These are phyloP conservation scores for Huiozyma sinensis DNA, from an alignment of 805 yeast genomes.

Conservation along the genomic window DNA sequence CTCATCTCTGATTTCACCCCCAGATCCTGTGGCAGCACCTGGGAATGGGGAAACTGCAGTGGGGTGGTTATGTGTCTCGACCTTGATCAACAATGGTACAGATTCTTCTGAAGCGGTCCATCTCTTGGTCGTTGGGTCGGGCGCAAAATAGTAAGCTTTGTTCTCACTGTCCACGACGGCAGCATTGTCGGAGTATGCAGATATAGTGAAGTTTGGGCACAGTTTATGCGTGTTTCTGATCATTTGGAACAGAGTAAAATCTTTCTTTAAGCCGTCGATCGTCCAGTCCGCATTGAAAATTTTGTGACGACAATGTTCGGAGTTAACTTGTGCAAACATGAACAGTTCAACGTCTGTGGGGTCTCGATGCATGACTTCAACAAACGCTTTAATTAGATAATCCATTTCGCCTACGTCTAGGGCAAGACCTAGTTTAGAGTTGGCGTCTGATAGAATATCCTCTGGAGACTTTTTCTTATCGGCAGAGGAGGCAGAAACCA, in stretches of 20 bases:
- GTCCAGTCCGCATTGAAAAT: conserved; percentile 98
- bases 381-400: conserved; percentile 76
- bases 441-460: conserved; percentile 61
- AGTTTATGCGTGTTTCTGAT: conserved; percentile 84
- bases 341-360: conserved; percentile 97
- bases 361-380: conserved; percentile 62
- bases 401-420: conserved; percentile 88
- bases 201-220: conserved; percentile 71
- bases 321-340: conserved; percentile 98
- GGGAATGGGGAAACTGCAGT: conserved; percentile 99
- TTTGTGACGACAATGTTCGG: conserved; percentile 98
- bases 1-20: conserved; percentile 99
- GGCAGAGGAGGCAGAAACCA: conserved; percentile 32
- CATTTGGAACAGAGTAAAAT: conserved; percentile 79
- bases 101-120: conserved; percentile 70
- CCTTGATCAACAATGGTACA: conserved; percentile 86
- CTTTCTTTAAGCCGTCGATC: conserved; percentile 71
- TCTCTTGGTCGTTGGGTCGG: conserved; percentile 57
- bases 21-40: conserved; percentile 99
- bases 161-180: conserved; percentile 61
- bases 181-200: conserved; percentile 96
- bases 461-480: conserved; percentile 17
- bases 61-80: conserved; percentile 98
- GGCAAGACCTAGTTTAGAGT: conserved; percentile 83
- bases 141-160: conserved; percentile 66